Evolutionary conservation across 2,329 filamentous ascomycete species (phyloP), one percentile per base, ranked within the genome.

Genomic region (Dactylellina leptospora): DNA sequence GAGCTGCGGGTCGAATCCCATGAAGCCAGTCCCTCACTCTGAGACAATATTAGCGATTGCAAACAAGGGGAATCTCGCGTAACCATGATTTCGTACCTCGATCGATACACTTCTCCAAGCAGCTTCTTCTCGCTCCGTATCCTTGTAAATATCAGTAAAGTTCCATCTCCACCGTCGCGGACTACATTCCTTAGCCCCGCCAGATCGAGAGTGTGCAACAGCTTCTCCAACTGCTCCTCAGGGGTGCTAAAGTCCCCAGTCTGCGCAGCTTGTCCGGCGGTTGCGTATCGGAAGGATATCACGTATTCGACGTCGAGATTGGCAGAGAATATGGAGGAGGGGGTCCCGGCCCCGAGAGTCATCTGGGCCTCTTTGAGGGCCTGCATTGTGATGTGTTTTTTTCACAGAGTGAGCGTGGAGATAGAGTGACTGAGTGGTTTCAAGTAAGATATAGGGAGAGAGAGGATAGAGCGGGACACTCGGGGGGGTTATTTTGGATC

Each of bases 11-110:
- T 74, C 92, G 88, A 60, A 97, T 89, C 56, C 93, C 92, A 78
- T 95, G 90, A 30, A 97, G 86, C 92, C 93, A 99, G 81, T 97
- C 95, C 78, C 92, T 90, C 16, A 97, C 88, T 74, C 95, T 72
- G 16, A n/a, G 55, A 38, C 16, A 30, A 18, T 18, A 28, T 45
- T 59, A 48, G 20, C 50, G 23, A 48, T 18, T 6, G 33, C 8
- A 27, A 30, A 10, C 25, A 10, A 23, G n/a, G 16, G 16, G 30
- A 33, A 4, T 16, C 13, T 45, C 36, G 16, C n/a, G 45, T 27
- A 45, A 42, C 16, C 16, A 10, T 5, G 3, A 11, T 36, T 50
- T 60, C 78, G 22, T 78, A 86, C 85, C 85, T 87, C 62, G 90
- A 91, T 75, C 92, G 87, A 80, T 96, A 96, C 53, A 96, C 86